Base-by-base conservation (phyloP, 345 rosid species). In the Rubroshorea leprosula region DNA sequence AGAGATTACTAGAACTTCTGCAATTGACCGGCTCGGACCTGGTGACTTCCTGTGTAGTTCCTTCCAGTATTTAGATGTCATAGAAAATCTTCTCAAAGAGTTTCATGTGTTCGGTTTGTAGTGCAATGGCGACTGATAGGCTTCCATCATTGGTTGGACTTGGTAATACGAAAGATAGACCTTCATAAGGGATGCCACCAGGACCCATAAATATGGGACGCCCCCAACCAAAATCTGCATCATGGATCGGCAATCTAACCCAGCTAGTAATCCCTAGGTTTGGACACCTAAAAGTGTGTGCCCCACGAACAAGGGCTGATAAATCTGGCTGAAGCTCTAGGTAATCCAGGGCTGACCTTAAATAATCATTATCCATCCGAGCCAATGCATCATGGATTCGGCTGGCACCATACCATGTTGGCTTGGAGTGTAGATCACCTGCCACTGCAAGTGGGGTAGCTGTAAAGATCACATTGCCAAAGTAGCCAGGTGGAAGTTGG, bases 211-310 rank as follows among this genome's bases (percentile, higher is more conserved):
- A 87, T 15, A 90, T 80, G 38, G 96, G 96, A 18, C 96, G 73
- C 1, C 97, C 97, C 97, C 97, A 90, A 1, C 97, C 96, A 22
- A 90, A 90, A 70, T 90, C 97, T 5, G 93, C 96, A 18, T 87
- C 95, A 54, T 90, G 88, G 61, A 87, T 84, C 6, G 97, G 95
- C 64, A 90, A 63, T 65, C 95, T 80, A 44, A 64, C 85, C 97
- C 97, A 90, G 59, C 93, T 87, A 13, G 96, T 87, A 62, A 90
- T 87, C 67, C 96, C 93, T 5, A 90, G 80, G 45, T 90, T 90
- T 0, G 97, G 97, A 68, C 96, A 87, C 76, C 48, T 76, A 62
- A 80, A 87, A 62, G 91, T 85, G 61, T 85, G 94, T 1, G 97
- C 80, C 46, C 97, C 96, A 0, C 91, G 87, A 52, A 80, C 94